Evolutionary conservation across 1,284 basidiomycete species (phyloP).

Genomic region (Abortiporus biennis): DNA sequence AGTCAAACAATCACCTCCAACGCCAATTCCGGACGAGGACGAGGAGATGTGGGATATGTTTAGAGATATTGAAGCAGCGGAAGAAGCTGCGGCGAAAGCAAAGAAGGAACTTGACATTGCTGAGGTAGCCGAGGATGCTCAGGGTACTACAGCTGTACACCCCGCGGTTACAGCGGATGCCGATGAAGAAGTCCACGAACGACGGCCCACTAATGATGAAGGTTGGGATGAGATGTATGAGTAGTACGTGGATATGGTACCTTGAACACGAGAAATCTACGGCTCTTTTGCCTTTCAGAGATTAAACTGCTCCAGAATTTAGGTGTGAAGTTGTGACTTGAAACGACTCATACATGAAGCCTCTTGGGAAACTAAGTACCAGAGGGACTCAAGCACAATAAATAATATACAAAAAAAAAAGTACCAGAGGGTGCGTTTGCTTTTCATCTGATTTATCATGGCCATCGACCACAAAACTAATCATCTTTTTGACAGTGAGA

Average conservation of each 20-base stretch:
- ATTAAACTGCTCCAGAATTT: too few species aligned
- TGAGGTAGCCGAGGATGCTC: conserved; percentile 1
- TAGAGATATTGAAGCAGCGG: conserved; percentile 45
- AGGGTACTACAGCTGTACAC: not conserved
- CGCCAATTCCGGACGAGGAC: conserved; percentile 33
- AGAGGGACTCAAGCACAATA: too few species aligned
- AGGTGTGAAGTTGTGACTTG: not conserved
- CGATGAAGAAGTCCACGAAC: not conserved
- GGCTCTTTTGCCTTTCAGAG: not conserved
- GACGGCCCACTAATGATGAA: conserved; percentile 22
- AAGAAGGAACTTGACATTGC: conserved; percentile 7
- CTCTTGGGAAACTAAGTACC: conserved; percentile 74
- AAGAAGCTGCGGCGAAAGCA: conserved; percentile 8
- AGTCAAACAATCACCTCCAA: not conserved
- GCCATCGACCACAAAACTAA: not conserved
- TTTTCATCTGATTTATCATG: not conserved
- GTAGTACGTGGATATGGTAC: too few species aligned
- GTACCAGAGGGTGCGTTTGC: too few species aligned
- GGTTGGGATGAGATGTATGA: conserved; percentile 30
- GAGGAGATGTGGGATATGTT: conserved; percentile 68
- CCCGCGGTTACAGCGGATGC: not conserved
- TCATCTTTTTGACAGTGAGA: not conserved
- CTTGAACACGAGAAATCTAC: too few species aligned
- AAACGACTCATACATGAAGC: conserved; percentile 25
- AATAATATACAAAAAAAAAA: too few species aligned